These are phyloP conservation scores for Trichoderma simmonsii DNA, from an alignment of 2,329 filamentous ascomycete genomes.

Conservation along the genomic window DNA sequence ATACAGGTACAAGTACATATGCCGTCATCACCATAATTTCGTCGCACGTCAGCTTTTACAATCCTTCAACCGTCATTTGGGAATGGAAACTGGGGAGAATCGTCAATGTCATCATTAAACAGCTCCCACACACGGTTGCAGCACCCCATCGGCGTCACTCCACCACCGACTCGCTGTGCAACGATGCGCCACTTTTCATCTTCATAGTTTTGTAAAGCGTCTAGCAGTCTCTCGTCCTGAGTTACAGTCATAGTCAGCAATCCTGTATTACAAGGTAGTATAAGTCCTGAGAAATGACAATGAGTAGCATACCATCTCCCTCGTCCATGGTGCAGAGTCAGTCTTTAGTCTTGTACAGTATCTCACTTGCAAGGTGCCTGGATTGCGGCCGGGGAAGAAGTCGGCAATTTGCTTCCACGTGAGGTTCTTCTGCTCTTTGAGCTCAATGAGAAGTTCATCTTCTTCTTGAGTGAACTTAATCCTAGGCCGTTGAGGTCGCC, in stretches of 20 bases:
- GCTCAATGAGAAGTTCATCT: slow-evolving; percentile 78
- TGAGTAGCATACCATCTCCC: slow-evolving; percentile 71
- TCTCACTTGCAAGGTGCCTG: slow-evolving; percentile 85
- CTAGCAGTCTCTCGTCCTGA: slow-evolving; percentile 74
- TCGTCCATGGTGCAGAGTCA: slow-evolving; percentile 89
- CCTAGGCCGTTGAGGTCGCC: slow-evolving; percentile 79
- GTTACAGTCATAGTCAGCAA: background rate
- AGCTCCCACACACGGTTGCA: slow-evolving; percentile 74
- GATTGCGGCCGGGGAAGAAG: slow-evolving; percentile 88
- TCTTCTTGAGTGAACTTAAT: slow-evolving; percentile 93
- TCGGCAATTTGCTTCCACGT: slow-evolving; percentile 98
- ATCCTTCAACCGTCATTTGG: slow-evolving; percentile 38
- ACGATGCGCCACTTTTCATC: slow-evolving; percentile 92
- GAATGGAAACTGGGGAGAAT: slow-evolving; percentile 56
- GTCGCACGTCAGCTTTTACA: background rate
- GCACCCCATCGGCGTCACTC: slow-evolving; percentile 84
- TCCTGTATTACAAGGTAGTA: background rate
- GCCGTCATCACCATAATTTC: background rate
- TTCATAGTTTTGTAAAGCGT: slow-evolving; percentile 78
- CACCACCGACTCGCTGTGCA: slow-evolving; percentile 83
- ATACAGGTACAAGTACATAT: background rate
- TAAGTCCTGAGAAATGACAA: background rate
- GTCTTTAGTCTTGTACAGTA: slow-evolving; percentile 95
- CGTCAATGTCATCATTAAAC: slow-evolving; percentile 39
- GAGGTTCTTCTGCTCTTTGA: slow-evolving; percentile 92